Percentiles rank a stretch among this genome's conserved stretches.
Evolutionary conservation across 805 yeast species (phyloP).

Genomic region (Saccharomycopsis selenospora): DNA sequence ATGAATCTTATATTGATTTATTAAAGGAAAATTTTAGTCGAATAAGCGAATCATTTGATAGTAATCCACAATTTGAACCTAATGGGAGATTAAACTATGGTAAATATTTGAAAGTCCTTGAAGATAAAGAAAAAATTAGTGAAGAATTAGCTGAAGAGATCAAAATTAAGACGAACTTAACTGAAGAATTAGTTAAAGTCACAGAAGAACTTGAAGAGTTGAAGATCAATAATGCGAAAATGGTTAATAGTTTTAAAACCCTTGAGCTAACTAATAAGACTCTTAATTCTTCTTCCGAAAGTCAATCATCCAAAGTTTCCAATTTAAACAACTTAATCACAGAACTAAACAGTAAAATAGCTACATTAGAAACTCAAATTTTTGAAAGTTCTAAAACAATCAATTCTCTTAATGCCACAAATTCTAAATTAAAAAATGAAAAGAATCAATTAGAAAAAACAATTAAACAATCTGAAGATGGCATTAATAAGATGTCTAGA

Average conservation of each 20-base stretch:
- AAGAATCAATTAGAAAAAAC: constrained; percentile 28
- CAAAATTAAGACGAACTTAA: constrained; percentile 28
- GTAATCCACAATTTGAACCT: constrained; percentile 72
- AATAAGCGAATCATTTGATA: constrained; percentile 61
- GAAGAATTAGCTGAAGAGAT: constrained; percentile 20
- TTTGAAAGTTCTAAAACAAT: constrained; percentile 14
- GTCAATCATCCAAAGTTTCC: constrained; percentile 5
- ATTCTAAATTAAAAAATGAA: constrained; percentile 24
- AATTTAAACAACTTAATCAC: constrained; percentile 10
- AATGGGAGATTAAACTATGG: constrained; percentile 57
- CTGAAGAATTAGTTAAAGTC: constrained; percentile 30
- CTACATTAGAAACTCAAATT: constrained; percentile 15
- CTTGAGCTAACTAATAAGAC: constrained; percentile 12
- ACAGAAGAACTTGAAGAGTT: constrained; percentile 28
- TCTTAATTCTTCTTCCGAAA: constrained; percentile 2
- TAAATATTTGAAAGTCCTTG: constrained; percentile 35
- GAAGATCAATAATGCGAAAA: constrained; percentile 19
- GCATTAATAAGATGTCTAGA: constrained; percentile 83
- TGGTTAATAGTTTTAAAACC: constrained; percentile 18
- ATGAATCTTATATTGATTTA: constrained; percentile 46
- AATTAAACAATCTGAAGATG: constrained; percentile 69
- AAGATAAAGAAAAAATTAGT: constrained; percentile 32
- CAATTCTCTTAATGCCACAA: constrained; percentile 21
- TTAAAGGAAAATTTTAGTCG: constrained; percentile 64
- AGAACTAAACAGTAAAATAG: constrained; percentile 14